Evolutionary conservation across 306 rosid species (phyloP), one percentile per base, ranked within the genome.

Genomic region (Rubus parviflorus): DNA sequence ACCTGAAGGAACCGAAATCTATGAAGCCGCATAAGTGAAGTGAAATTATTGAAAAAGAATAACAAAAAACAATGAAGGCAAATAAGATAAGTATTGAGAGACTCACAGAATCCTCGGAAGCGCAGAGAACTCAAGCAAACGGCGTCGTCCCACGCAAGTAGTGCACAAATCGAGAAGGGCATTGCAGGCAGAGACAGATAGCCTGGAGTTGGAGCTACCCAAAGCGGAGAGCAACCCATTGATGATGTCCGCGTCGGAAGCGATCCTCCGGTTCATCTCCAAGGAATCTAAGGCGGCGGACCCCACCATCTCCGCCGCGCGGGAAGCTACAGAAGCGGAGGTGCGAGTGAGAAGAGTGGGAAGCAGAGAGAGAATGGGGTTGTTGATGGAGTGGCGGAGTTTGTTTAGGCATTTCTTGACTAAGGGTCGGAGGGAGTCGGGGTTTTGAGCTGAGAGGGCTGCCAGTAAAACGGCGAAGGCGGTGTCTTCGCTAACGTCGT

Each of bases 1-100:
- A 88, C 85, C 97, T 87, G 97, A 80, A 89, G 80, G 78, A 91
- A 89, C 75, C 77, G 82, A 83, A 71, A 87, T 81, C 98, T 93
- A 83, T 54, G 43, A 73, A 86, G 80, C 92, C 90, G 80, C 65
- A 53, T 60, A 74, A 81, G 80, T 83, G 81, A 88, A 85, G 60
- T 78, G 76, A 57, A 84, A 78, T 66, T 56, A 73, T 47, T 71
- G 54, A 75, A 72, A 45, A 25, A 53, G 10, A 73, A 38, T 12
- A 45, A 12, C 16, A 57, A 43, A 67, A 67, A 6, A 45, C 43
- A 42, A 43, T 40, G 9, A 15, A 12, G 3, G 10, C 14, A 54
- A 54, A 10, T 10, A 22, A 25, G 7, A 56, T 6, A 61, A 68
- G n/a, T 60, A 17, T 11, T 14, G 22, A 63, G 54, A 40, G 10